phyloP scores from a whole-genome alignment of 176 grass and related monocot species.

The Musa schizocarpa region DNA sequence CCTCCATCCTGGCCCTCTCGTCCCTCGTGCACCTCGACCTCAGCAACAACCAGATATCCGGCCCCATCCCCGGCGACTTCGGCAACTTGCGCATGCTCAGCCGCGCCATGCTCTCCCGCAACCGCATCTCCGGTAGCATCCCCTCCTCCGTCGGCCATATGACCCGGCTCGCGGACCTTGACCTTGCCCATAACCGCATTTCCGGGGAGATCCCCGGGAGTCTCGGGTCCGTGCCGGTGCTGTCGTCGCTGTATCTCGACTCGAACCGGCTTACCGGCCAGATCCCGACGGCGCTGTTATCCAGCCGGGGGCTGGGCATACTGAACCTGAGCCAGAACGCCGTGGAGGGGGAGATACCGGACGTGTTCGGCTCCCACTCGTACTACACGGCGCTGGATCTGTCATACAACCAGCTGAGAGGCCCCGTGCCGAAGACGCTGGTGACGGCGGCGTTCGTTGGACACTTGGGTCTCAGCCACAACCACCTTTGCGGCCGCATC shows the following conservation, averaged over 20 bases:
- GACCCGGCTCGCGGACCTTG: slow-evolving; percentile 68
- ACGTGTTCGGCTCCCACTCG: slow-evolving; percentile 51
- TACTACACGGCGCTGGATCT: slow-evolving; percentile 88
- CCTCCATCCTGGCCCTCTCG: slow-evolving; percentile 36
- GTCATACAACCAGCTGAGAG: slow-evolving; percentile 59
- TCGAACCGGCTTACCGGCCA: slow-evolving; percentile 45
- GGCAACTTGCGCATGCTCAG: slow-evolving; percentile 64
- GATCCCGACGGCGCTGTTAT: slow-evolving; percentile 43
- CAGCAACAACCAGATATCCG: slow-evolving; percentile 57
- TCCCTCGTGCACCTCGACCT: slow-evolving; percentile 87
- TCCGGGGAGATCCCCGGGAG: slow-evolving; percentile 36
- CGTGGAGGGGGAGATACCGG: slow-evolving; percentile 56
- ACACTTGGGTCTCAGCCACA: slow-evolving; percentile 87
- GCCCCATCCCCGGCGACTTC: slow-evolving; percentile 38
- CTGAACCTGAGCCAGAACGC: slow-evolving; percentile 83
- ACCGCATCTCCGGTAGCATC: slow-evolving; percentile 58
- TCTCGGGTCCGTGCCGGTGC: slow-evolving; percentile 41
- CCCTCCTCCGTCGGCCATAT: slow-evolving; percentile 45
- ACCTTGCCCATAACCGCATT: slow-evolving; percentile 72
- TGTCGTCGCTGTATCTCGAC: slow-evolving; percentile 58
- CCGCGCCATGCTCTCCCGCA: slow-evolving; percentile 62
- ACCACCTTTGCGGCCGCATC: slow-evolving; percentile 68
- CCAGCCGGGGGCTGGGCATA: slow-evolving; percentile 59
- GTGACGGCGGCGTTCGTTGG: slow-evolving; percentile 58
- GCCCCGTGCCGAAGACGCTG: slow-evolving; percentile 55